Evolutionary conservation across 2,329 filamentous ascomycete species (phyloP), one percentile per base, ranked within the genome.

Genomic region (Harringtonia aguacate): DNA sequence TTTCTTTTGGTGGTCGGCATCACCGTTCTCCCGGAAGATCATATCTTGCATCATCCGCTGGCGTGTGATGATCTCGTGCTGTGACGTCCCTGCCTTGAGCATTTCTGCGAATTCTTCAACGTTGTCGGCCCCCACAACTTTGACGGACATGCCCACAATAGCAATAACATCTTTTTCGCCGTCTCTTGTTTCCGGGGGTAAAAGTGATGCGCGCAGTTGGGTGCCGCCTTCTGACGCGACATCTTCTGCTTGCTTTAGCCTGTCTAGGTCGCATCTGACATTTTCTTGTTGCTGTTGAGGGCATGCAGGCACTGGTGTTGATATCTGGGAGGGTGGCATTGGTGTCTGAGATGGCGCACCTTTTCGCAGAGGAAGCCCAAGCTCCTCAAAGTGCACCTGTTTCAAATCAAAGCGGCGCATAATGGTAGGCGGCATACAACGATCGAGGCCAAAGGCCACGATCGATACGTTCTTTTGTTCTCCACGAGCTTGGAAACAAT

Each of bases 381-480:
- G 21, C 50, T 52, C 8, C 55, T 53, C 35, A 56, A 41, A 21
- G 60, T 27, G 21, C 59, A 52, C 38, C 18, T 39, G 38, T 10
- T 17, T 8, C 28, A 24, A 13, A 4, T 10, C 36, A 3, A 38
- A 15, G 12, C 5, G 15, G 20, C 39, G 39, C 22, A 24, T 3
- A 10, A 34, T 22, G 5, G 39, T 34, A 4, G 59, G 57, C 22
- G 64, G 63, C 4, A 67, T 43, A 42, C 54, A 56, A 20, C 59
- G 55, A 36, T 67, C 63, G 1, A 54, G 52, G 2, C 65, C 65
- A 49, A 68, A 65, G 8, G 53, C 53, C 20, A 64, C 44, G 22
- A 63, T 34, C 18, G 6, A 48, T 36, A 6, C 52, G 33, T 4
- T 43, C 21, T 2, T 50, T 41, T 2, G 4, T 52, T 43, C 5